Conservation (phyloP, 169 alveolate genomes). For the Plasmodium sp. region DNA sequence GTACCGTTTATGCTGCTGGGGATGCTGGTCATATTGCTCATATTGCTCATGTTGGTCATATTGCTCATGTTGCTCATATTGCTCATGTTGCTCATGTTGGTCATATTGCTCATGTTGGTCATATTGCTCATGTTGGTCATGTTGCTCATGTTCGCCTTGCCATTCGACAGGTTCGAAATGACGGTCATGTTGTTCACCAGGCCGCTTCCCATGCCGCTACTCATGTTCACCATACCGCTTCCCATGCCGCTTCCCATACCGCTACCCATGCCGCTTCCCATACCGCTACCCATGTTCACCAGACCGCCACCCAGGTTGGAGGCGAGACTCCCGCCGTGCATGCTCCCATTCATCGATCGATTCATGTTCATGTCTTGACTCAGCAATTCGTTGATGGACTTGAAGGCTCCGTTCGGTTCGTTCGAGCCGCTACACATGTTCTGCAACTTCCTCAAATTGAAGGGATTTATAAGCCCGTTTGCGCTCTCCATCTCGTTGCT, state of each 20-base stretch:
- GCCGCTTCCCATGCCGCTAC: too few relatives aligned
- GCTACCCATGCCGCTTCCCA: neutral
- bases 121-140: too few relatives aligned
- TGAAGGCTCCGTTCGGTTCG: neutral
- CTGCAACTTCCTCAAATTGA: constrained; percentile 23
- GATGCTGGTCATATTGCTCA: neutral
- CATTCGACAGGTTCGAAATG: too few relatives aligned
- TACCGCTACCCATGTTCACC: neutral
- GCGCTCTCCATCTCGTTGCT: neutral
- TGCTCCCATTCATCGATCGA: constrained; percentile 3
- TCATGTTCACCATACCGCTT: neutral
- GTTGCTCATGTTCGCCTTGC: too few relatives aligned
- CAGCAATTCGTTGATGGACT: constrained; percentile 14
- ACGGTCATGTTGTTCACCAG: too few relatives aligned
- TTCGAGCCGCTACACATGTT: neutral
- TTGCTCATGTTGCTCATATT: neutral
- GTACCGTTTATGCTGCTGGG: neutral
- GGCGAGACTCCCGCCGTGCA: neutral
- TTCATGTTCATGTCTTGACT: constrained; percentile 21
- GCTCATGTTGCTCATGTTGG: neutral
- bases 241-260: neutral
- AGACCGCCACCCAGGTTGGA: neutral
- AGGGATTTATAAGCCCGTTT: neutral
- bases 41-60: neutral
- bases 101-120: neutral